Evolutionary conservation across 495 filamentous ascomycete species (phyloP), one percentile per base, ranked within the genome.

Genomic region (Penicillium cataractarum): DNA sequence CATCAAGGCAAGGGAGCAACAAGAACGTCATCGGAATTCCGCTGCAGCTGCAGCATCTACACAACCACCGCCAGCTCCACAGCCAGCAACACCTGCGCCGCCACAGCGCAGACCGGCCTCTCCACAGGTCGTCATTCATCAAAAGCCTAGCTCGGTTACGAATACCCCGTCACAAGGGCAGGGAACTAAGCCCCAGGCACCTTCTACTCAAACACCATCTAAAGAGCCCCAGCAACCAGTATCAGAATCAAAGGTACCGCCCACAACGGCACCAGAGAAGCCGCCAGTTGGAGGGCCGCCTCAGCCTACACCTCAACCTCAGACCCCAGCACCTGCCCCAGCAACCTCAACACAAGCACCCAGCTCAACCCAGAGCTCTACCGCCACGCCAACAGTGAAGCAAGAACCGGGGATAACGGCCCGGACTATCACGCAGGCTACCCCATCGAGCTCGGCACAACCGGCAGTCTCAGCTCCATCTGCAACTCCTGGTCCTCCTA

Each of bases 1-100:
- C 44, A 79, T 87, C 48, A 79, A 80, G 58, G 73, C 76, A 12
- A 74, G 76, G 67, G 72, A 84, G 49, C 74, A 78, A 52, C 78
- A 76, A 58, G 73, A 77, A 61, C 67, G 64, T 26, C 73, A 74
- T 5, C 68, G 74, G 59, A 32, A 53, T 52, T n/a, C n/a, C n/a
- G n/a, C n/a, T n/a, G 46, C 74, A 61, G 31, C 71, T 61, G 53
- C 57, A 53, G 49, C 66, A 55, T 39, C 65, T 22, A 37, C 62
- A 44, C 67, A 61, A 49, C 61, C 65, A 56, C 61, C 70, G 21
- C 46, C 65, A 58, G 50, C 66, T 3, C 42, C 62, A 4, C 58
- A 67, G 55, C 63, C 70, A 7, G 63, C 68, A 51, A 72, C 70
- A 21, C 62, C 73, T 31, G 29, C 29, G 29, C 29, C 29, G 29